Conservation (phyloP, 2,329 filamentous ascomycete species). For the Fusarium zealandicum region DNA sequence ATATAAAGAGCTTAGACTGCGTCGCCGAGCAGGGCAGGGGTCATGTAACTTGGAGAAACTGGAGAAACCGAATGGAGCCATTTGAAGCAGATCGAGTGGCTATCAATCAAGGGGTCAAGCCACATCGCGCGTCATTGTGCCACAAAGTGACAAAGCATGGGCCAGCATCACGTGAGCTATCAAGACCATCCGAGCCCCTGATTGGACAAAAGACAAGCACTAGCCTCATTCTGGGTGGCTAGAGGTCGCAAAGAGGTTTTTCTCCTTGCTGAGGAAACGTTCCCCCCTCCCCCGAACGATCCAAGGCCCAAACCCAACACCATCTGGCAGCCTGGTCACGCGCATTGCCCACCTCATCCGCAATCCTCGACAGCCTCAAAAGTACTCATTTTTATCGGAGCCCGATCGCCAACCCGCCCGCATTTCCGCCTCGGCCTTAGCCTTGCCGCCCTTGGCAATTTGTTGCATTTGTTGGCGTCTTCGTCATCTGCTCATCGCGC, state of each 20-base stretch:
- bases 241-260: slow-evolving; percentile 18
- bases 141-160: slow-evolving; percentile 27
- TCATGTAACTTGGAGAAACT: slow-evolving; percentile 25
- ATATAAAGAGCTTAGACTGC: slow-evolving; percentile 6
- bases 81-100: slow-evolving; percentile 25
- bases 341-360: slow-evolving; percentile 48
- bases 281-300: slow-evolving; percentile 31
- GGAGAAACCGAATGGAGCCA: slow-evolving; percentile 22
- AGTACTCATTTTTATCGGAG: slow-evolving; percentile 38
- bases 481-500: slow-evolving; percentile 28
- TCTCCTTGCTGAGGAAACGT: slow-evolving; percentile 20
- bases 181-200: background rate
- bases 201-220: slow-evolving; percentile 28
- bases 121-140: slow-evolving; percentile 24
- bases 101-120: slow-evolving; percentile 25
- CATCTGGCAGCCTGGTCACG: slow-evolving; percentile 48
- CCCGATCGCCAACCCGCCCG: slow-evolving; percentile 29
- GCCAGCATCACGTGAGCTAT: slow-evolving; percentile 17
- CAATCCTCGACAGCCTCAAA: slow-evolving; percentile 45
- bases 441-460: slow-evolving; percentile 23
- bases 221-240: slow-evolving; percentile 40
- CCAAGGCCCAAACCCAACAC: slow-evolving; percentile 43
- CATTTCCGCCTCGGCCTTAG: slow-evolving; percentile 27
- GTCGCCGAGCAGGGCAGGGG: slow-evolving; percentile 10
- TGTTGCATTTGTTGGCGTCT: slow-evolving; percentile 25